These are phyloP conservation scores for Pythium myriotylum DNA, from an alignment of 352 stramenopile species.

Conservation along the genomic window DNA sequence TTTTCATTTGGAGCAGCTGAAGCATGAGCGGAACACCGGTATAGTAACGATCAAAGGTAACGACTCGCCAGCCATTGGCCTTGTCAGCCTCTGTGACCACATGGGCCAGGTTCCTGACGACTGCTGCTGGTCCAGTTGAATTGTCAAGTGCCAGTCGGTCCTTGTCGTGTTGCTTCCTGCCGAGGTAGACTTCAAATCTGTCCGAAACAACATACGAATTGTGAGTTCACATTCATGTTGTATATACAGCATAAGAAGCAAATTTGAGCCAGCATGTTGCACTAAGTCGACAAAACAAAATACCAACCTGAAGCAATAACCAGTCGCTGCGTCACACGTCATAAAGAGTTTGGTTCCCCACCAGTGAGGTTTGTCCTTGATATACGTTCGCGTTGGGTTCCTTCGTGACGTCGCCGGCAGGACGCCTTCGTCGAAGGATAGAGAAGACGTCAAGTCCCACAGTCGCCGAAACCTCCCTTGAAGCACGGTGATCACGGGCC, in stretches of 20 bases:
- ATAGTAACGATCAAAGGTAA: constrained; percentile 33
- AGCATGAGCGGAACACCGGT: constrained; percentile 18
- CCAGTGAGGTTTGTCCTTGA: constrained; percentile 37
- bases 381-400: constrained; percentile 39
- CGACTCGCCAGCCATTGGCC: background rate
- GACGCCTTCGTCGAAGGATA: constrained; percentile 36
- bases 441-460: too few relatives aligned
- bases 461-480: too few relatives aligned
- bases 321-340: constrained; percentile 23
- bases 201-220: constrained; percentile 15
- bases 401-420: constrained; percentile 23
- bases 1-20: constrained; percentile 29
- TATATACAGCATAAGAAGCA: constrained; percentile 2
- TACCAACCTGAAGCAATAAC: constrained; percentile 20
- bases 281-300: constrained; percentile 11
- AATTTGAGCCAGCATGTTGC: background rate
- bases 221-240: background rate
- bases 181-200: constrained; percentile 20
- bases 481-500: too few relatives aligned
- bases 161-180: constrained; percentile 7
- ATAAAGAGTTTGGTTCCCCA: constrained; percentile 42
- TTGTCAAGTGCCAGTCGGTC: constrained; percentile 14
- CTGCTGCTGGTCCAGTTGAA: constrained; percentile 22
- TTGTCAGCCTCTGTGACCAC: background rate
- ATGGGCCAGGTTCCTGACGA: constrained; percentile 26